Base-by-base conservation (phyloP, 345 rosid genomes). In the Alliaria petiolata region DNA sequence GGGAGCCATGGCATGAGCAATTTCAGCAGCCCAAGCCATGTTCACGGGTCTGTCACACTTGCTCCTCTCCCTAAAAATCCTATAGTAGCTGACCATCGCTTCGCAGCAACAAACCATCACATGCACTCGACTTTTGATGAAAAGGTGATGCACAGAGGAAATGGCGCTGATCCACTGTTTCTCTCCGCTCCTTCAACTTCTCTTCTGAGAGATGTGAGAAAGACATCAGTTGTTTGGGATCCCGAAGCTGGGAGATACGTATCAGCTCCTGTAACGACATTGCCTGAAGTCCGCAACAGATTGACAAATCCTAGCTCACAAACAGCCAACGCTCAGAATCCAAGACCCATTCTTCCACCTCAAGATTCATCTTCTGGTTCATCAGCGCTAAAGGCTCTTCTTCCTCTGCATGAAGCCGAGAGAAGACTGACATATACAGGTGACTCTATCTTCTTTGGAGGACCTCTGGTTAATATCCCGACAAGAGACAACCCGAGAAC, bases 191-290 rank as follows among this genome's bases (percentile, higher is more conserved):
- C 96, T 43, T 65, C 95, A 34, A 66, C 90, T 58, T 90, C 97
- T 62, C 82, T 86, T 79, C 85, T 85, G 17, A 80, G 95, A 69
- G 98, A 90, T 45, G 86, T 87, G 53, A 89, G 84, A 71, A 83
- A 89, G 76, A 86, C 93, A 22, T 89, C 96, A 40, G 97, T 88
- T 43, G 87, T 87, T 14, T 93, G 97, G 96, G 97, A 93, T 74
- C 96, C 87, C 75, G 97, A 93, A 66, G 96, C 98, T 25, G 97
- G 98, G 25, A 83, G 98, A 70, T 93, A 87, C 33, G 81, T 90
- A 58, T 93, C 96, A 13, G 92, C 88, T 70, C 95, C 93, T 42
- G 71, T 84, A 53, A 81, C 96, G 13, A 81, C 96, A 52, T 71
- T 89, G 15, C 71, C 90, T 17, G 92, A 90, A 25, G 81, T 79